Conservation (phyloP, 2,329 filamentous ascomycete species). For the Thielaviopsis cerberus region DNA sequence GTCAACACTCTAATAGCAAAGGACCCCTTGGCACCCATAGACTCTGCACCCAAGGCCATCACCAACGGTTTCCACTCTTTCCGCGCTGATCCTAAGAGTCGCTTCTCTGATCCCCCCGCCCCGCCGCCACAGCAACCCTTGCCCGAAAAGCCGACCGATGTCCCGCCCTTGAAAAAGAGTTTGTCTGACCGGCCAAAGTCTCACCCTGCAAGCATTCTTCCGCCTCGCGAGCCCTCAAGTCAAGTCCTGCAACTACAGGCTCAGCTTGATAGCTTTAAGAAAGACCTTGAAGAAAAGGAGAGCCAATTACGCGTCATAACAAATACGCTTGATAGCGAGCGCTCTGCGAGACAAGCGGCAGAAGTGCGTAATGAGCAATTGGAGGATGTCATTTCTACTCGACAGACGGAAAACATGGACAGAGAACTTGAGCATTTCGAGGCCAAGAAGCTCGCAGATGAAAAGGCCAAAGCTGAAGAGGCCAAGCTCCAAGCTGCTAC, state of each 20-base stretch:
- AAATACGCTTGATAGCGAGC: slow-evolving; percentile 57
- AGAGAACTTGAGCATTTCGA: background rate
- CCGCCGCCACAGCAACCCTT: slow-evolving; percentile 84
- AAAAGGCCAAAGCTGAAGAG: slow-evolving; percentile 17
- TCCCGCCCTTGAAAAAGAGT: slow-evolving; percentile 51
- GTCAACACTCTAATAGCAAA: slow-evolving; percentile 58
- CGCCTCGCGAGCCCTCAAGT: slow-evolving; percentile 37
- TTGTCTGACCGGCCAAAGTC: slow-evolving; percentile 58
- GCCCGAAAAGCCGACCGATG: slow-evolving; percentile 70
- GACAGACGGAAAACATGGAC: background rate
- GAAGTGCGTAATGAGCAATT: slow-evolving; percentile 64
- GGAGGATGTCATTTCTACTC: slow-evolving; percentile 25
- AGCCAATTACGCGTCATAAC: slow-evolving; percentile 36
- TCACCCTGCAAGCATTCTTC: slow-evolving; percentile 33
- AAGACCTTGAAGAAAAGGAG: slow-evolving; percentile 45
- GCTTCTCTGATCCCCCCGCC: slow-evolving; percentile 83
- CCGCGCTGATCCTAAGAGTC: slow-evolving; percentile 57
- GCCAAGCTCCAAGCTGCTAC: slow-evolving; percentile 15
- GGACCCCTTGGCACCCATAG: slow-evolving; percentile 39
- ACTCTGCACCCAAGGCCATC: slow-evolving; percentile 26
- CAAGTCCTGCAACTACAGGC: slow-evolving; percentile 76
- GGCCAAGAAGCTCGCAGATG: slow-evolving; percentile 19
- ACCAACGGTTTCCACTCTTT: slow-evolving; percentile 35
- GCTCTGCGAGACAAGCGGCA: slow-evolving; percentile 61
- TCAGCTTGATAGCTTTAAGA: slow-evolving; percentile 64